Percentiles rank a stretch among this genome's conserved stretches.
phyloP scores from a whole-genome alignment of 2,329 filamentous ascomycete genomes.

The Stachybotrys chartarum region DNA sequence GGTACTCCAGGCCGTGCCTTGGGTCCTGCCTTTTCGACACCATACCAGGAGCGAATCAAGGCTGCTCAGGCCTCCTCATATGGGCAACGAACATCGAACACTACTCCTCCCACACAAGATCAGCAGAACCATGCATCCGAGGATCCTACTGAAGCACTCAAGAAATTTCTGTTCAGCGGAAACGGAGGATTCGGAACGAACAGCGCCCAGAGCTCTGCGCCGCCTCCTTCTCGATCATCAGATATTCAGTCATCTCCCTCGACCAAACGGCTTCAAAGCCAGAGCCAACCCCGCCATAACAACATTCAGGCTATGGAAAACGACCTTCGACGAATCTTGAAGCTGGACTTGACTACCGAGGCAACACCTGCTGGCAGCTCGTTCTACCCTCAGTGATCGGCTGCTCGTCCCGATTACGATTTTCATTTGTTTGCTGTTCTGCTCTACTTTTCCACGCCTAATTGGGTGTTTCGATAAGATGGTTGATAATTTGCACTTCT shows the following conservation, averaged over 20 bases:
- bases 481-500: background rate
- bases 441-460: background rate
- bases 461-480: background rate
- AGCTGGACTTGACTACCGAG: slow-evolving; percentile 26
- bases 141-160: slow-evolving; percentile 42
- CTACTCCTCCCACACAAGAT: slow-evolving; percentile 7
- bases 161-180: slow-evolving; percentile 47
- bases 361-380: slow-evolving; percentile 8
- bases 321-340: slow-evolving; percentile 45
- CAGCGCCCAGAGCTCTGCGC: slow-evolving; percentile 5
- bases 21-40: slow-evolving; percentile 62
- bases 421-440: background rate
- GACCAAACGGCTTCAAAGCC: background rate
- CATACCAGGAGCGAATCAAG: slow-evolving; percentile 54
- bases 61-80: slow-evolving; percentile 36
- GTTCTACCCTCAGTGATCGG: slow-evolving; percentile 7
- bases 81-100: slow-evolving; percentile 10
- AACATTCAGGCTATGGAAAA: slow-evolving; percentile 45
- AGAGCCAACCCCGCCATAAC: slow-evolving; percentile 9
- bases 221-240: background rate
- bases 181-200: slow-evolving; percentile 11
- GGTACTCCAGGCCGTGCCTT: slow-evolving; percentile 46
- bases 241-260: background rate
- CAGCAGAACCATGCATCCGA: slow-evolving; percentile 8
- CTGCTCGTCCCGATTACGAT: background rate